Conservation (phyloP, 306 rosid species). For the Acacia crassicarpa region DNA sequence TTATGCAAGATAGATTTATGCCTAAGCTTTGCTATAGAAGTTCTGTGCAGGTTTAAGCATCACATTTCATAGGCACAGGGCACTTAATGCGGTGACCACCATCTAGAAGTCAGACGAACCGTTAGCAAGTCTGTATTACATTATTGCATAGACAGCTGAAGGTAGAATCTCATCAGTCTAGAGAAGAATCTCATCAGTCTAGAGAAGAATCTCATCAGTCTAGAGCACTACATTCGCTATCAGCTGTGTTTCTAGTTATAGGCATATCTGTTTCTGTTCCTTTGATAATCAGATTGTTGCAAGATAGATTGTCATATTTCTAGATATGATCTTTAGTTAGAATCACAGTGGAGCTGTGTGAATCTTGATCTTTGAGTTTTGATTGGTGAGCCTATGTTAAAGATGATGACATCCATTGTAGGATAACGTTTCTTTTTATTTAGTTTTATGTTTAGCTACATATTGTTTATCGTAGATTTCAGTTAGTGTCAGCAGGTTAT, state of each 20-base stretch:
- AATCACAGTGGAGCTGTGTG: constrained; percentile 36
- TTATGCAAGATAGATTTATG: constrained; percentile 55
- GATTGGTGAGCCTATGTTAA: constrained; percentile 35
- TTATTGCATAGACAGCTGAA: constrained; percentile 43
- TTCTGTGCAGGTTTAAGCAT: constrained; percentile 59
- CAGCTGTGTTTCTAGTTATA: constrained; percentile 39
- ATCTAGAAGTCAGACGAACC: constrained; percentile 59
- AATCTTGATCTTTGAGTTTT: constrained; percentile 39
- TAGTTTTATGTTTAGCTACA: constrained; percentile 40
- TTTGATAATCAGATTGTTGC: constrained; percentile 37
- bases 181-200: constrained; percentile 53
- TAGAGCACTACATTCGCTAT: constrained; percentile 37
- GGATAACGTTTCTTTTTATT: constrained; percentile 29
- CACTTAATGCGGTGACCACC: constrained; percentile 49
- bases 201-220: constrained; percentile 53
- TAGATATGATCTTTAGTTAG: constrained; percentile 41
- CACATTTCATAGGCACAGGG: constrained; percentile 42
- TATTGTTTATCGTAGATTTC: constrained; percentile 9
- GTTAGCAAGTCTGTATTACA: constrained; percentile 43
- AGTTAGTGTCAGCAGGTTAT: constrained; percentile 18
- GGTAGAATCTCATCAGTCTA: constrained; percentile 54
- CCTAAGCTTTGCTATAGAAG: constrained; percentile 50
- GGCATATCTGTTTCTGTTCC: constrained; percentile 21
- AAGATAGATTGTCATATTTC: constrained; percentile 40
- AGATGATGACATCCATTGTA: constrained; percentile 35